Percentiles rank a stretch among this genome's conserved stretches.
These are phyloP conservation scores for Tremella yokohamensis DNA, from an alignment of 768 basidiomycete genomes.

Conservation along the genomic window DNA sequence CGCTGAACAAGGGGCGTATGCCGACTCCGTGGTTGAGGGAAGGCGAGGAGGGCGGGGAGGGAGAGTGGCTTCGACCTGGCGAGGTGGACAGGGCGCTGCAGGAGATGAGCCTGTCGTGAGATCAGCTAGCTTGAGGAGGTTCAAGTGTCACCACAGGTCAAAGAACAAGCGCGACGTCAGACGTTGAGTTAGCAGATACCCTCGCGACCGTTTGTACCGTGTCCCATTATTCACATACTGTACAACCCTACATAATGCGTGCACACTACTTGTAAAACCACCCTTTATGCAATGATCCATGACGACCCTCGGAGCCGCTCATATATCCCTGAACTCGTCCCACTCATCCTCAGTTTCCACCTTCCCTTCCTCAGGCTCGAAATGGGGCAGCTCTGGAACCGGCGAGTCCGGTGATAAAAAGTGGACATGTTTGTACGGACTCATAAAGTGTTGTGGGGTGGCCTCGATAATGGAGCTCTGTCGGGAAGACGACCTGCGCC, in stretches of 20 bases:
- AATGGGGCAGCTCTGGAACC: background rate
- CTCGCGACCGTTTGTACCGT: background rate
- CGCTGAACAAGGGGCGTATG: conserved; percentile 1
- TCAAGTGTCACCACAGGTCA: background rate
- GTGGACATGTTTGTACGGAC: background rate
- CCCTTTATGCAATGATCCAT: background rate
- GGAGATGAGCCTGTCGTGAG: too few species aligned
- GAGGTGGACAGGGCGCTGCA: background rate
- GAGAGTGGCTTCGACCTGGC: conserved; percentile 3
- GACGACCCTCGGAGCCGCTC: background rate
- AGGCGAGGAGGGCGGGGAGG: background rate
- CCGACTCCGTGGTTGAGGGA: conserved; percentile 5
- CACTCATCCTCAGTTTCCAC: conserved; percentile 3
- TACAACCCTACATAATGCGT: background rate
- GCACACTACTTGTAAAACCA: too few species aligned
- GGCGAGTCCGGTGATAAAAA: background rate
- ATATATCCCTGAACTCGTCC: conserved; percentile 1
- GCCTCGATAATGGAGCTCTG: background rate
- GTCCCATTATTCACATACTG: background rate
- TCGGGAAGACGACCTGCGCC: background rate
- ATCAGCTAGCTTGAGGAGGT: background rate
- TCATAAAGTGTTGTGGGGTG: background rate
- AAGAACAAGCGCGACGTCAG: background rate
- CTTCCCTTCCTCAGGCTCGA: background rate
- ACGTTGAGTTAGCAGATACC: background rate